Conservation (phyloP, 2,329 filamentous ascomycete genomes). For the Pseudocercospora ulei region DNA sequence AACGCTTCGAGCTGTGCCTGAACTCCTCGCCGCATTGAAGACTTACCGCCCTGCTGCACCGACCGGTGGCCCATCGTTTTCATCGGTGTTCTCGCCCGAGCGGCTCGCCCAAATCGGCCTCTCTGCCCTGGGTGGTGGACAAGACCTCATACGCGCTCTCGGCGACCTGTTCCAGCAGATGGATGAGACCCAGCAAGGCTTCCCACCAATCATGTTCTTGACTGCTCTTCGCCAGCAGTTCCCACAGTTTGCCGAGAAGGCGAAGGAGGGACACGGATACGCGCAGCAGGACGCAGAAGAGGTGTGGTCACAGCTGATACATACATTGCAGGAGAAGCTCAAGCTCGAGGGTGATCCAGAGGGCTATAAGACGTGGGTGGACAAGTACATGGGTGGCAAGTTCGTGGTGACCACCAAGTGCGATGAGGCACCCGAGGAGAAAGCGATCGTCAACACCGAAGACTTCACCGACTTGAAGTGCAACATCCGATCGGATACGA, state of each 20-base stretch:
- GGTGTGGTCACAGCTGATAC: slow-evolving; percentile 91
- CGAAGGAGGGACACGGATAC: slow-evolving; percentile 70
- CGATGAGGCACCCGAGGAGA: slow-evolving; percentile 72
- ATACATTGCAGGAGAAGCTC: slow-evolving; percentile 69
- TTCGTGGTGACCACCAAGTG: slow-evolving; percentile 72
- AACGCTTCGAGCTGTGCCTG: slow-evolving; percentile 75
- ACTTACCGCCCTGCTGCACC: slow-evolving; percentile 45
- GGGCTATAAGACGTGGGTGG: slow-evolving; percentile 58
- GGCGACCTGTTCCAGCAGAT: slow-evolving; percentile 80
- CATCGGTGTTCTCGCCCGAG: slow-evolving; percentile 31
- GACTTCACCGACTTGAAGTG: slow-evolving; percentile 88
- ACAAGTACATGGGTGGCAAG: slow-evolving; percentile 78
- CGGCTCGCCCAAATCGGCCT: slow-evolving; percentile 45
- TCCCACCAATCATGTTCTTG: slow-evolving; percentile 73
- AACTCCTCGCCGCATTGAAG: slow-evolving; percentile 69
- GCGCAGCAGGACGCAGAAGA: slow-evolving; percentile 99
- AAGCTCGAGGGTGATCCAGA: slow-evolving; percentile 49
- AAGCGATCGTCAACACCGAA: slow-evolving; percentile 58
- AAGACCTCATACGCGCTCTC: slow-evolving; percentile 67
- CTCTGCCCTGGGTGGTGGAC: slow-evolving; percentile 49
- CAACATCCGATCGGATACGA: slow-evolving; percentile 78
- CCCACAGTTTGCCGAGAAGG: slow-evolving; percentile 86
- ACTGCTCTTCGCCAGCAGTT: slow-evolving; percentile 67
- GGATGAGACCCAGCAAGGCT: slow-evolving; percentile 78
- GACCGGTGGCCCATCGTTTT: slow-evolving; percentile 22